Evolutionary conservation across 2,329 filamentous ascomycete species (phyloP).

Genomic region (Hymenoscyphus occultus): DNA sequence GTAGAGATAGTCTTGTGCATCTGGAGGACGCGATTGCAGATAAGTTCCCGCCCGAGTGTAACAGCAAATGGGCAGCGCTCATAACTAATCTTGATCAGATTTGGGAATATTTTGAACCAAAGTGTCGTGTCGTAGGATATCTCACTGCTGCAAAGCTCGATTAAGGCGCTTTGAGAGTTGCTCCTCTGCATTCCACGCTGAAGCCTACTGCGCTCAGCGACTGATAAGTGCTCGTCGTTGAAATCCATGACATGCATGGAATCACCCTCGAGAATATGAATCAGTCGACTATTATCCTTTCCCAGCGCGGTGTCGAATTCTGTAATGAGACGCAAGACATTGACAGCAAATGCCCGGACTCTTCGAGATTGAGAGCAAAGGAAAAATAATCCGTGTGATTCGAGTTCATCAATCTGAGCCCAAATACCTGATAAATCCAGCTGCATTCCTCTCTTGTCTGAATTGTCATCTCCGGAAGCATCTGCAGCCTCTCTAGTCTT

Average conservation of each 20-base stretch:
- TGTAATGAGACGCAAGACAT: slow-evolving; percentile 83
- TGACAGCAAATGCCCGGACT: slow-evolving; percentile 87
- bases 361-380: slow-evolving; percentile 91
- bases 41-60: slow-evolving; percentile 83
- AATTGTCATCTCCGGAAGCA: slow-evolving; percentile 56
- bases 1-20: slow-evolving; percentile 84
- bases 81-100: slow-evolving; percentile 84
- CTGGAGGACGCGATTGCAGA: slow-evolving; percentile 87
- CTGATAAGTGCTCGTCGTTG: slow-evolving; percentile 84
- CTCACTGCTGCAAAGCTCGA: slow-evolving; percentile 94
- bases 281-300: slow-evolving; percentile 71
- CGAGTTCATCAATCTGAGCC: slow-evolving; percentile 93
- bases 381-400: slow-evolving; percentile 96
- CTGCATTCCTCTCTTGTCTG: slow-evolving; percentile 71
- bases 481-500: slow-evolving; percentile 75
- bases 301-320: slow-evolving; percentile 90
- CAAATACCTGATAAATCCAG: slow-evolving; percentile 85
- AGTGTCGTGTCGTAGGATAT: slow-evolving; percentile 90
- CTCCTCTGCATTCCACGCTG: slow-evolving; percentile 86
- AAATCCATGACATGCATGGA: slow-evolving; percentile 86
- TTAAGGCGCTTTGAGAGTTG: slow-evolving; percentile 78
- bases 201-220: slow-evolving; percentile 87
- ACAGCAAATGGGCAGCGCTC: slow-evolving; percentile 90
- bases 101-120: slow-evolving; percentile 98
- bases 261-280: slow-evolving; percentile 87